These are phyloP conservation scores for Monilinia vaccinii-corymbosi DNA, from an alignment of 2,329 filamentous ascomycete genomes.

Conservation along the genomic window DNA sequence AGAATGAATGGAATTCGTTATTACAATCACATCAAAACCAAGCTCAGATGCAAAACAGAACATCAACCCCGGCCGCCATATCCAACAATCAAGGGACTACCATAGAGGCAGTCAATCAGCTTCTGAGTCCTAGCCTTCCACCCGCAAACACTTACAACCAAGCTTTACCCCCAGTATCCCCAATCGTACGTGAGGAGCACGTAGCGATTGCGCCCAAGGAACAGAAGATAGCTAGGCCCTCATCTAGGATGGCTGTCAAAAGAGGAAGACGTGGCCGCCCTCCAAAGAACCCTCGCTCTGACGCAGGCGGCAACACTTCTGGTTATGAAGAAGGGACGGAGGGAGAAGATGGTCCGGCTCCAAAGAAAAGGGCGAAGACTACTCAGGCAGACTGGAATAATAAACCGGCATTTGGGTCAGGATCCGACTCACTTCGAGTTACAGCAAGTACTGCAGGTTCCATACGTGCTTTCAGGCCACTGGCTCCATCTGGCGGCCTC, in stretches of 20 bases:
- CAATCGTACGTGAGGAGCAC: slow-evolving; percentile 13
- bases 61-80: slow-evolving; percentile 10
- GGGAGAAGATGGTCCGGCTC: slow-evolving; percentile 31
- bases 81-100: slow-evolving; percentile 20
- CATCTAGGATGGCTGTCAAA: slow-evolving; percentile 25
- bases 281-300: slow-evolving; percentile 28
- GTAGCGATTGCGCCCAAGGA: slow-evolving; percentile 10
- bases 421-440: slow-evolving; percentile 75
- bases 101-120: slow-evolving; percentile 34
- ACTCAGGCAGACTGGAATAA: slow-evolving; percentile 65
- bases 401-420: slow-evolving; percentile 61
- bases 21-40: slow-evolving; percentile 58
- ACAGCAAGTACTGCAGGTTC: slow-evolving; percentile 85
- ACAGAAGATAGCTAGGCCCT: slow-evolving; percentile 23
- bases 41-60: slow-evolving; percentile 30
- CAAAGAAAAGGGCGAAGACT: slow-evolving; percentile 70
- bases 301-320: slow-evolving; percentile 53
- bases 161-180: slow-evolving; percentile 12
- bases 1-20: slow-evolving; percentile 70
- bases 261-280: slow-evolving; percentile 19
- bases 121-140: slow-evolving; percentile 26
- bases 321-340: slow-evolving; percentile 58
- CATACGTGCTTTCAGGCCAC: slow-evolving; percentile 72
- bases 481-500: slow-evolving; percentile 41
- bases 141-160: slow-evolving; percentile 15